Base-by-base conservation (phyloP, 306 rosid species). In the Ziziphus jujuba region DNA sequence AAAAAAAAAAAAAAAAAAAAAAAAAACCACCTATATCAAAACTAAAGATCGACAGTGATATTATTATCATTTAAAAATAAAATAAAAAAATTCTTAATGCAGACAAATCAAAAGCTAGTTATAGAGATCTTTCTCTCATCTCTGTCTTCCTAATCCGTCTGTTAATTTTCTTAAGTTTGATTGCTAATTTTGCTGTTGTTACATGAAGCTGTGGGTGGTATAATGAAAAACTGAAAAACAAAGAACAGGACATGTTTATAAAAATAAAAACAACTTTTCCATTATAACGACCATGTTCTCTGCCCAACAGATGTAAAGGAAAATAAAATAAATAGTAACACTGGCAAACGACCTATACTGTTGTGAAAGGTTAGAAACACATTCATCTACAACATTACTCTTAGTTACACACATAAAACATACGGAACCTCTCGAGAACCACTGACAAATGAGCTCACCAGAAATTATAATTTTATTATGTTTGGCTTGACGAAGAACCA, bases 381-480 rank as follows among this genome's bases (percentile, higher is more conserved):
- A 72, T 54, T 31, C 49, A 74, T 31, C n/a, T 9, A 77, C 7
- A 76, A 34, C 36, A 79, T 44, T 63, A 68, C 52, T 59, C 65
- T 61, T 59, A 38, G 47, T 70, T 55, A 69, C 75, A 77, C 59
- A 58, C 22, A 50, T 44, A 23, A 63, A 20, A 28, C 33, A 28
- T 38, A 75, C 58, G 56, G 61, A 66, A 86, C 87, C 91, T 81
- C 87, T 82, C 81, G 81, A 84, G 85, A 76, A 75, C 77, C 82
- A 62, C 82, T 69, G 74, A 78, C 56, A 72, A 79, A 63, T 47
- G 55, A 56, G 65, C 62, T 53, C 61, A 66, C 56, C 35, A 28
- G 78, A 67, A 66, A 40, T 28, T 67, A 52, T 20, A 50, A 57
- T 52, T 63, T 20, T 52, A 66, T 16, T 69, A 31, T n/a, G 36